Conservation (phyloP, 495 filamentous ascomycete species). For the Aspergillus steynii region DNA sequence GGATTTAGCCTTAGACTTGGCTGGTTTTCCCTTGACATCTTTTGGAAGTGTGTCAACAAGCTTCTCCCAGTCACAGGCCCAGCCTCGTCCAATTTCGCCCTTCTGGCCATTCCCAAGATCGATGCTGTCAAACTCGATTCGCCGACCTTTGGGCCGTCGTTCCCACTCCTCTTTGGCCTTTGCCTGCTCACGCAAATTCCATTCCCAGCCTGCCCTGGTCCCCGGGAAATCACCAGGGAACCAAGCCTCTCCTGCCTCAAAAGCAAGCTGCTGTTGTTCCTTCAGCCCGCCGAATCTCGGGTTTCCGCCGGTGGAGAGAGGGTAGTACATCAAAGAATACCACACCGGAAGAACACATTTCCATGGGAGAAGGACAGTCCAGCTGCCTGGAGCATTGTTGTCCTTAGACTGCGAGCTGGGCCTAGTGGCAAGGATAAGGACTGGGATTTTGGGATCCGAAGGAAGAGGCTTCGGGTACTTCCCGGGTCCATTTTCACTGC, state of each 20-base stretch:
- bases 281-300: slow-evolving; percentile 80
- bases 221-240: slow-evolving; percentile 90
- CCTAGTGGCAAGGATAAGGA: slow-evolving; percentile 67
- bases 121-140: slow-evolving; percentile 73
- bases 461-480: slow-evolving; percentile 54
- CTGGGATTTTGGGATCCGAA: slow-evolving; percentile 79
- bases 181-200: slow-evolving; percentile 67
- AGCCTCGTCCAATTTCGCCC: slow-evolving; percentile 82
- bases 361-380: slow-evolving; percentile 90
- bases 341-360: slow-evolving; percentile 85
- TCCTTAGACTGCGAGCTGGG: slow-evolving; percentile 33
- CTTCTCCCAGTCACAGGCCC: slow-evolving; percentile 84
- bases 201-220: slow-evolving; percentile 74
- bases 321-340: slow-evolving; percentile 85
- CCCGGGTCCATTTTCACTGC: slow-evolving; percentile 65
- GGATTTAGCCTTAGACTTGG: slow-evolving; percentile 18
- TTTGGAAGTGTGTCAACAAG: slow-evolving; percentile 39
- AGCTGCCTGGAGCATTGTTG: slow-evolving; percentile 62
- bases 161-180: slow-evolving; percentile 70
- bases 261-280: slow-evolving; percentile 76
- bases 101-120: slow-evolving; percentile 70
- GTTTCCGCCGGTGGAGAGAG: slow-evolving; percentile 75
- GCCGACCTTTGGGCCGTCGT: slow-evolving; percentile 77
- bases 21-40: slow-evolving; percentile 14
- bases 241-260: slow-evolving; percentile 76